Evolutionary conservation across 2,329 filamentous ascomycete species (phyloP).

Genomic region (Fusarium transvaalense): DNA sequence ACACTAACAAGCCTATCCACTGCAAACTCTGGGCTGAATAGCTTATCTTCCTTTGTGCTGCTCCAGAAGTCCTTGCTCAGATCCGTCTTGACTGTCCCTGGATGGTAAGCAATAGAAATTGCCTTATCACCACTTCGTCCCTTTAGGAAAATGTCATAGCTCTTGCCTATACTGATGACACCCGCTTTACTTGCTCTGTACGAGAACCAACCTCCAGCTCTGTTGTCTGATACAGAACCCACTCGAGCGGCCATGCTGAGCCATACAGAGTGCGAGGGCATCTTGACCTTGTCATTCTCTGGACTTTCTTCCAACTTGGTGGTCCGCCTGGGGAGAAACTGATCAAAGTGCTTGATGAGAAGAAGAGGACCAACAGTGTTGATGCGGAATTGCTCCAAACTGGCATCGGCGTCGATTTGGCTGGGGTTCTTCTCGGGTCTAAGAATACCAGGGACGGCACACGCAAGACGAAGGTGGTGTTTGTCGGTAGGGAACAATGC

Average conservation of each 20-base stretch:
- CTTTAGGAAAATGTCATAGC: constrained; percentile 75
- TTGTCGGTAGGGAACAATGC: constrained; percentile 63
- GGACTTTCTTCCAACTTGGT: constrained; percentile 53
- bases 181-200: constrained; percentile 83
- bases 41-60: constrained; percentile 68
- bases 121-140: constrained; percentile 70
- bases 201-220: constrained; percentile 82
- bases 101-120: constrained; percentile 78
- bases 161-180: constrained; percentile 78
- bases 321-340: constrained; percentile 73
- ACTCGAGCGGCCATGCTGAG: constrained; percentile 84
- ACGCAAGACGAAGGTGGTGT: constrained; percentile 75
- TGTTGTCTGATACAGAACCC: constrained; percentile 79
- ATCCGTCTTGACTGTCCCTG: constrained; percentile 83
- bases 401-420: constrained; percentile 71
- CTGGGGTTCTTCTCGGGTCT: constrained; percentile 77
- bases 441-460: constrained; percentile 78
- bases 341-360: constrained; percentile 79
- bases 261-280: constrained; percentile 71
- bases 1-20: constrained; percentile 74
- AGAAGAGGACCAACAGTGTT: constrained; percentile 82
- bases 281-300: constrained; percentile 43
- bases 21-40: constrained; percentile 76
- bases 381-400: constrained; percentile 77
- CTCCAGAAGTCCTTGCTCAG: constrained; percentile 80